A percentile compares a stretch with the other conserved stretches of the same genome.
Conservation (phyloP, 441 rosid species). For the Raphanus hybrid region DNA sequence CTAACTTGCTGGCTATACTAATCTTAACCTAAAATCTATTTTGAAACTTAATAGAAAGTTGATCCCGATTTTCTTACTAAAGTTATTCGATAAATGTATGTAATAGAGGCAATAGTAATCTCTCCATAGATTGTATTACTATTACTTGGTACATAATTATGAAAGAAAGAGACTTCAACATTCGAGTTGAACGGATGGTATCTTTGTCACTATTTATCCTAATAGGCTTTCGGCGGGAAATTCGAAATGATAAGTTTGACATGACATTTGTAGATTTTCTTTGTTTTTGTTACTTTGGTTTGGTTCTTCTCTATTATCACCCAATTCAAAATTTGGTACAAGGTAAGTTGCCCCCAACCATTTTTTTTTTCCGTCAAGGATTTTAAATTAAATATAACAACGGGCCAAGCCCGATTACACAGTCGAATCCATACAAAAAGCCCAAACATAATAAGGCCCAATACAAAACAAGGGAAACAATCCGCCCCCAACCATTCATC, state of each 20-base stretch:
- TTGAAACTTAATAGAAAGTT: no score
- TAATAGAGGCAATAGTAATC: no score
- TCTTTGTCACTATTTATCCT: constrained; percentile 12
- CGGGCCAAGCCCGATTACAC: no score
- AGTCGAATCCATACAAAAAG: no score
- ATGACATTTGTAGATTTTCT: constrained; percentile 32
- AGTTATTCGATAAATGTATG: no score
- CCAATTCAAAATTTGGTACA: not conserved
- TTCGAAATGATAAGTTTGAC: constrained; percentile 32
- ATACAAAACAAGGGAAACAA: no score
- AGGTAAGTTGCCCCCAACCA: constrained; percentile 3
- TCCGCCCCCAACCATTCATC: not conserved
- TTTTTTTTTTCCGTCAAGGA: no score
- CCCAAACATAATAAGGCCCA: no score
- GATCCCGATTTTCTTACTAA: no score
- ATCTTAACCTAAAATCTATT: no score
- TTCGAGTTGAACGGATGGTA: constrained; percentile 34
- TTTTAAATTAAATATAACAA: no score
- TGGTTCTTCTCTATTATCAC: not conserved
- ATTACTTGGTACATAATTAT: not conserved
- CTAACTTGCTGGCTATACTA: no score
- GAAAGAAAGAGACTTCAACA: constrained; percentile 9
- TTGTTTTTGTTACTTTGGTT: not conserved
- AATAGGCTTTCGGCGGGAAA: constrained; percentile 42
- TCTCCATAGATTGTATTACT: not conserved